phyloP scores from a whole-genome alignment of 73 alveolate genomes.

The Tetrahymena borealis region DNA sequence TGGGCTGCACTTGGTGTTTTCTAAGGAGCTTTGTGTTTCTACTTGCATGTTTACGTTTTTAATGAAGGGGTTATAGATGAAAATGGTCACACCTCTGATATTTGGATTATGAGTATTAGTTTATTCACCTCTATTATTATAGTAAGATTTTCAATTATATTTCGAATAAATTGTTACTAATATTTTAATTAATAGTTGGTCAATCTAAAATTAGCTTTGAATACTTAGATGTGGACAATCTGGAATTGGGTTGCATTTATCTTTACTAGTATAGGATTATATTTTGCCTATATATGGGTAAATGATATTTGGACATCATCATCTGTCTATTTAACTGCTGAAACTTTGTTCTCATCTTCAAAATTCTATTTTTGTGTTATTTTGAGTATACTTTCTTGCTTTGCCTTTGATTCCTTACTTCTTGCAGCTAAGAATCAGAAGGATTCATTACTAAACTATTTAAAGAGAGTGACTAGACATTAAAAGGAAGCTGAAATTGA shows the following conservation, averaged over 20 bases:
- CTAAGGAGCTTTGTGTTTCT: conserved; percentile 18
- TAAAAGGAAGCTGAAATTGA: not conserved
- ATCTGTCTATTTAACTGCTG: conserved; percentile 10
- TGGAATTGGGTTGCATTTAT: conserved; percentile 20
- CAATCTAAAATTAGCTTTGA: conserved; percentile 5
- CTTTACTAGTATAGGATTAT: conserved; percentile 7
- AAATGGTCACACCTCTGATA: conserved; percentile 9
- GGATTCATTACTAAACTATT: not conserved
- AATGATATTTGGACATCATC: conserved; percentile 19
- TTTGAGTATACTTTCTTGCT: not conserved
- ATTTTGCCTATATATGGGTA: conserved; percentile 4
- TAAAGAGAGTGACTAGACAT: not conserved
- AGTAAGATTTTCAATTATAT: not conserved
- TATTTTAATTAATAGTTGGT: not conserved
- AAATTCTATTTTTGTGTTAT: conserved; percentile 9
- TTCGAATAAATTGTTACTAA: not conserved
- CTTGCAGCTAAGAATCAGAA: not conserved
- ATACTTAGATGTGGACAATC: conserved; percentile 25
- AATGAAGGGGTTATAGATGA: not conserved
- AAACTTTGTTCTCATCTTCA: conserved; percentile 11
- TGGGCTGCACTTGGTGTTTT: conserved; percentile 30
- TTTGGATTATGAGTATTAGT: conserved; percentile 3
- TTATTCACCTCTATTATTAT: conserved; percentile 18
- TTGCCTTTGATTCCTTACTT: not conserved
- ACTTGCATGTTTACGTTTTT: conserved; percentile 2